Evolutionary conservation across 495 filamentous ascomycete genomes (phyloP).

Genomic region (Ramalina intermedia): DNA sequence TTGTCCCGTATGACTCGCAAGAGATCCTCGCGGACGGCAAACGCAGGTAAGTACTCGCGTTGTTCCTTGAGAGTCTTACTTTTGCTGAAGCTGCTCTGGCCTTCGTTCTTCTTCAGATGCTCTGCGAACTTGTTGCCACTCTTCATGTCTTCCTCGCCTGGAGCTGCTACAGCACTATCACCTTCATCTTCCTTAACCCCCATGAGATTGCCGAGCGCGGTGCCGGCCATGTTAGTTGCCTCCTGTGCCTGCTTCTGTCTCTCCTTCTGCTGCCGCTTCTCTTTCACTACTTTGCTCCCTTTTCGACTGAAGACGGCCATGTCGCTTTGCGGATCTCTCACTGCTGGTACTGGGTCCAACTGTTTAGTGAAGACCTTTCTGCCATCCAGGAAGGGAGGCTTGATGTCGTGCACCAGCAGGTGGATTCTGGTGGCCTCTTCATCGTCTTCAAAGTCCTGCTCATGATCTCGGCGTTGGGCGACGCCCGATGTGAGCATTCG

Average conservation of each 20-base stretch:
- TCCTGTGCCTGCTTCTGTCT: constrained; percentile 91
- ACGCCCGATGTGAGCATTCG: constrained; percentile 95
- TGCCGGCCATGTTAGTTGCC: constrained; percentile 86
- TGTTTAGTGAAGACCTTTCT: constrained; percentile 95
- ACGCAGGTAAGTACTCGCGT: constrained; percentile 85
- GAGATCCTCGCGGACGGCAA: constrained; percentile 94
- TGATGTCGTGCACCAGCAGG: constrained; percentile 83
- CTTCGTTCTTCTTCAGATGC: constrained; percentile 78
- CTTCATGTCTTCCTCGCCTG: constrained; percentile 55
- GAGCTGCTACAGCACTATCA: constrained; percentile 66
- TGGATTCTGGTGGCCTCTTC: constrained; percentile 85
- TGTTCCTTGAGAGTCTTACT: constrained; percentile 87
- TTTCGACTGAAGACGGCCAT: constrained; percentile 98
- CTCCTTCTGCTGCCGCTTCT: constrained; percentile 81
- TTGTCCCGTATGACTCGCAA: constrained; percentile 89
- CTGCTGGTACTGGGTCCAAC: constrained; percentile 84
- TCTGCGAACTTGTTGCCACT: constrained; percentile 74
- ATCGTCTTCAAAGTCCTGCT: constrained; percentile 77
- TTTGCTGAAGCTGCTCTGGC: constrained; percentile 82
- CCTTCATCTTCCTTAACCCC: constrained; percentile 90
- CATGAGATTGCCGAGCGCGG: constrained; percentile 84
- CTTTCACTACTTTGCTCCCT: constrained; percentile 84
- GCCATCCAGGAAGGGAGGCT: constrained; percentile 91
- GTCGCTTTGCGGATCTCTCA: constrained; percentile 89
- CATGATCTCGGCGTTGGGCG: constrained; percentile 72